Evolutionary conservation across 345 rosid genomes (phyloP), one percentile per base, ranked within the genome.

Genomic region (Eucalyptus paniculata): DNA sequence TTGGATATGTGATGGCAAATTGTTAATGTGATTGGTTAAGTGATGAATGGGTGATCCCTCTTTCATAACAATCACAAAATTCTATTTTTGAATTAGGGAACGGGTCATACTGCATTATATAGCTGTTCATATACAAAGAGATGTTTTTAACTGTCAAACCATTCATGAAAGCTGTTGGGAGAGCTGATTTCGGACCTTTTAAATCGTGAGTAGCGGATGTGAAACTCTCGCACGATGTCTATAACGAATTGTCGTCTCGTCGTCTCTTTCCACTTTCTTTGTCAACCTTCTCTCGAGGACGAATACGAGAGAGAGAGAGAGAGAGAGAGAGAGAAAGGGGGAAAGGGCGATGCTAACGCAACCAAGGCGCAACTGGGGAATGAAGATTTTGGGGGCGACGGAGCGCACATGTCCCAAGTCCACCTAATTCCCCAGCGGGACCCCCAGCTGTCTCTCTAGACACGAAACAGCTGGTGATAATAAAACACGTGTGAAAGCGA

Each of bases 11-110:
- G 6, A 56, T 56, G 28, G 13, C 0, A 56, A 24, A 23, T 0
- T 24, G 30, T 5, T 24, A 24, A 56, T 4, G 30, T 10, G 28
- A 10, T 56, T 56, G 62, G 62, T 23, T 10, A 56, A 56, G 62
- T 10, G 62, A 56, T 24, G 30, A 56, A 56, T 0, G 30, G 30
- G 30, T 6, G 0, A 56, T 5, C 30, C 2, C 1, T 0, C 28
- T 56, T 56, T 56, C 30, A 23, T 56, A 24, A 24, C 30, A 5
- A 56, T 10, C 62, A 56, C 62, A 24, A 0, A 56, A 56, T 9
- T 56, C 26, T 9, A 4, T 24, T 21, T 21, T 0, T 1, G 62
- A 2, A 56, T 56, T 24, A 0, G 30, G 62, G 13, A 56, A 23
- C 30, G 62, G 62, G 62, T 56, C 62, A 56, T 24, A 9, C 62